Percentiles rank a stretch among this genome's conserved stretches.
Evolutionary conservation across 345 rosid species (phyloP).

Genomic region (Eucalyptus erythrocorys): DNA sequence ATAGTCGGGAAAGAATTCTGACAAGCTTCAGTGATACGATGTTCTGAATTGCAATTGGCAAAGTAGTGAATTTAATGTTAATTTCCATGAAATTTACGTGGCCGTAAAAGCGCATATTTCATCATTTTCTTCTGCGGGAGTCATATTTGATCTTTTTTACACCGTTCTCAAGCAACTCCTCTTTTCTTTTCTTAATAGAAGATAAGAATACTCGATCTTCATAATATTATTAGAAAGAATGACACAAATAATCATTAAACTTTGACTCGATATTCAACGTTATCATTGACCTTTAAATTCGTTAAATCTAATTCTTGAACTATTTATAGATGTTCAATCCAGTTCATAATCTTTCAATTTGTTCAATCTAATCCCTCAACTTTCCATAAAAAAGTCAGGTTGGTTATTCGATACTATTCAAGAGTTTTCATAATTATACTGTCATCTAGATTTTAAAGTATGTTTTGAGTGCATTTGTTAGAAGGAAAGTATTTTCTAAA

Average conservation of each 20-base stretch:
- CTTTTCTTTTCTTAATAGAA: neutral
- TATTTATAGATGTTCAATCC: neutral
- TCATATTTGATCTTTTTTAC: neutral
- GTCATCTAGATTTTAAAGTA: neutral
- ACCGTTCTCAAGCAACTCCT: neutral
- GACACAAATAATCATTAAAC: fast-evolving
- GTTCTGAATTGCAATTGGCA: neutral
- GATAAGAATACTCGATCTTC: neutral
- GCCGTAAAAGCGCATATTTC: neutral
- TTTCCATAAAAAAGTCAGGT: neutral
- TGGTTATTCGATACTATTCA: neutral
- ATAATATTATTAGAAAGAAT: neutral
- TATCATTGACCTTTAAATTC: neutral
- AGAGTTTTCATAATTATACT: neutral
- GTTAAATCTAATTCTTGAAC: neutral
- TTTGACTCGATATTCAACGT: neutral
- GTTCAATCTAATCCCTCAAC: neutral
- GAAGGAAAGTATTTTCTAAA: fast-evolving
- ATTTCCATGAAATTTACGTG: neutral
- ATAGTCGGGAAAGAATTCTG: neutral
- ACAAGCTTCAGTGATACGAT: neutral
- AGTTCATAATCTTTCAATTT: neutral
- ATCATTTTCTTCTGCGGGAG: neutral
- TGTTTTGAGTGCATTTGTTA: no score
- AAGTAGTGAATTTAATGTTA: neutral